Evolutionary conservation across 2,329 filamentous ascomycete species (phyloP), one percentile per base, ranked within the genome.

Genomic region (Sclerotinia glacialis): DNA sequence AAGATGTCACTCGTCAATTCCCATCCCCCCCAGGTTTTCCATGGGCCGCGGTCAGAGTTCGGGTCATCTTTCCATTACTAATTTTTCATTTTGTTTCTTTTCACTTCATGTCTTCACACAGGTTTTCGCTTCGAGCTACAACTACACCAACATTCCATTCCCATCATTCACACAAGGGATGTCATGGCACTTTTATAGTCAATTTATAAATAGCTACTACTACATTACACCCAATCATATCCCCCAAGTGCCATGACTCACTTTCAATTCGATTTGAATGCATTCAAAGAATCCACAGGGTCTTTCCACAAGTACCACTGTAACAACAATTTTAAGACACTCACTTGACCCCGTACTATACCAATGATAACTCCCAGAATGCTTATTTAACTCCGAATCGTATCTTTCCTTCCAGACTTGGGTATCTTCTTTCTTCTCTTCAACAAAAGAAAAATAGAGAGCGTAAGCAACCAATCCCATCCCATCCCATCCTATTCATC

Each of bases 361-460:
- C 9, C 31, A n/a, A 21, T 34, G 5, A 34, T 42, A 58, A 58
- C 54, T 42, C 54, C 54, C 9, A 11, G 12, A 34, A 58, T 44
- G 54, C 37, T 11, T 23, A 40, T 37, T 12, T 11, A 53, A 23
- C n/a, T 37, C 31, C 40, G 12, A 26, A 49, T 34, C 26, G 7
- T 40, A 49, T 34, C 28, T 47, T 65, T 28, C n/a, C 28, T 64
- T 47, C 12, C 26, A 34, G n/a, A n/a, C 18, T 50, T 34, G 40
- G 53, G 23, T 50, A 60, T 65, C 23, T 42, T 50, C 37, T 37
- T 37, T 37, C 37, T 37, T 11, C 5, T 9, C 34, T 37, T 37
- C 9, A 50, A 65, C 53, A 65, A 59, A 65, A 42, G 53, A 58
- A 42, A 40, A 40, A 64, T n/a, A 26, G n/a, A 58, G 26, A 58